Base-by-base conservation (phyloP, 2,329 filamentous ascomycete genomes). In the Endoconidiophora laricicola region DNA sequence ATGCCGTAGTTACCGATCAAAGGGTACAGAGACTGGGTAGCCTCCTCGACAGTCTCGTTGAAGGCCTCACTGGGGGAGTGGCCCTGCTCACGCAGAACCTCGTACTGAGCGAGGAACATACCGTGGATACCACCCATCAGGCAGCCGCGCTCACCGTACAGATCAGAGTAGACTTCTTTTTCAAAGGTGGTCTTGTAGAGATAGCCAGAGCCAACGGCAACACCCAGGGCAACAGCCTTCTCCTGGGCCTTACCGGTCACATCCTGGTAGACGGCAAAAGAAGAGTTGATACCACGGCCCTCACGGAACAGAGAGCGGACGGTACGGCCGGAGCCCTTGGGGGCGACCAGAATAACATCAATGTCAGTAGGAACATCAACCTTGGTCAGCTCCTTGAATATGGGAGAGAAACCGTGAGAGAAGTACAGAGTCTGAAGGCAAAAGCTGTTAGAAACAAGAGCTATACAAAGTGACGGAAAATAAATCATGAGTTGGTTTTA, bases 11-110 rank as follows among this genome's bases (percentile, higher is more conserved):
- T 79, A 65, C 90, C 91, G 64, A 98, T 98, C 65, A 98, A 78
- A 57, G 91, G 91, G 79, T 98, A 98, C 64, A 98, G 76, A 59
- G 79, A 86, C 79, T 98, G 91, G 48, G 91, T 98, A 58, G 91
- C 91, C 79, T 98, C 91, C 79, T 98, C 91, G 59, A 98, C 91
- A 59, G 91, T 98, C 86, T 98, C 91, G 80, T 98, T 98, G 83
- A 98, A 98, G 59, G 91, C 91, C 75, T 98, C 91, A 61, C 83
- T 90, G 67, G 91, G 91, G 71, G 78, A 84, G 82, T 98, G 91
- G 70, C 91, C 91, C 60, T 85, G 83, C 81, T 98, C 91, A 65
- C 91, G 88, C 70, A 98, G 88, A 60, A 98, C 91, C 79, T 98
- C 91, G 79, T 98, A 98, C 76, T 98, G 91, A 56, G 91, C 91